Evolutionary conservation across 2,329 filamentous ascomycete genomes (phyloP).

Genomic region (Colletotrichum siamense): DNA sequence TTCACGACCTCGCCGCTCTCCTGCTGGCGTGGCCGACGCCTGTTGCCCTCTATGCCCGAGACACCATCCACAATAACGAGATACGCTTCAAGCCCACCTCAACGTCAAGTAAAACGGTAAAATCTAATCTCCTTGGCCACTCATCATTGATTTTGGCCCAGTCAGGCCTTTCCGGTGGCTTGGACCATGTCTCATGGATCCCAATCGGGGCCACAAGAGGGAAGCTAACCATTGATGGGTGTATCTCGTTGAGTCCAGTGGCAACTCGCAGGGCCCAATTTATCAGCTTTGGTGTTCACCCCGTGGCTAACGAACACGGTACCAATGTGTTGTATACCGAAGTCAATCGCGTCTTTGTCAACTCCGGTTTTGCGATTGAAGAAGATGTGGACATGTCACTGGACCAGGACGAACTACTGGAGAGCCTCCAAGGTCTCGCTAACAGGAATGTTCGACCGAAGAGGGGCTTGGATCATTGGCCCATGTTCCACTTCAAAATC

Average conservation of each 20-base stretch:
- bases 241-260: conserved; percentile 72
- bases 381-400: conserved; percentile 39
- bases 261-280: conserved; percentile 81
- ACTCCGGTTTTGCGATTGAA: conserved; percentile 78
- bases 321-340: conserved; percentile 76
- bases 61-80: conserved; percentile 45
- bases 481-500: conserved; percentile 86
- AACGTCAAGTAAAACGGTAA: neutral
- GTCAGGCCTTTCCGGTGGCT: conserved; percentile 63
- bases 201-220: conserved; percentile 70
- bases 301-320: conserved; percentile 60
- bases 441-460: conserved; percentile 54
- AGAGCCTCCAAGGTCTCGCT: conserved; percentile 48
- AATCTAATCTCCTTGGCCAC: neutral
- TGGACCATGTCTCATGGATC: conserved; percentile 68
- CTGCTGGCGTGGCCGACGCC: conserved; percentile 71
- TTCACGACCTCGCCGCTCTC: conserved; percentile 63
- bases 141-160: conserved; percentile 63
- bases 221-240: conserved; percentile 68
- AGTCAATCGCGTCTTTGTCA: conserved; percentile 77
- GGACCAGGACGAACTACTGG: conserved; percentile 40
- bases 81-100: conserved; percentile 37
- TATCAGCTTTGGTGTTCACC: conserved; percentile 76
- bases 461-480: conserved; percentile 81
- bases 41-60: conserved; percentile 64